These are phyloP conservation scores for Endotrypanum monterogeii DNA, from an alignment of 208 protist genomes.

Conservation along the genomic window DNA sequence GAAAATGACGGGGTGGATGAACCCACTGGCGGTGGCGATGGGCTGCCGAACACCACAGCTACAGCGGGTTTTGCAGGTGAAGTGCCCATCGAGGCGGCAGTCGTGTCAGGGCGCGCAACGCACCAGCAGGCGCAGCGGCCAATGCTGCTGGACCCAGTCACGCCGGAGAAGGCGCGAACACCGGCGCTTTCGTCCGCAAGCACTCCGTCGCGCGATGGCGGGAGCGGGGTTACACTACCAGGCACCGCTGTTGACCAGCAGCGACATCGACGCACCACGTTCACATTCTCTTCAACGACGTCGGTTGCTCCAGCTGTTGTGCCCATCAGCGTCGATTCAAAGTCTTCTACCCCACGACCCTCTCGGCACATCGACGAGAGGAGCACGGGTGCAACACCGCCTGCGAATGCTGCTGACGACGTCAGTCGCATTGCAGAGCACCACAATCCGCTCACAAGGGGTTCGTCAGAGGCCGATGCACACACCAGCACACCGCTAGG, in stretches of 20 bases:
- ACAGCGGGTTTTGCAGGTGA: background rate
- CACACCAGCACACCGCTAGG: background rate
- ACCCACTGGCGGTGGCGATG: constrained; percentile 4
- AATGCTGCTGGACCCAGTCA: constrained; percentile 25
- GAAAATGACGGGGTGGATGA: constrained; percentile 23
- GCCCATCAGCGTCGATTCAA: background rate
- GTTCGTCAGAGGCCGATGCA: constrained; percentile 19
- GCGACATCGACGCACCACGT: constrained; percentile 38
- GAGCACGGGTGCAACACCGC: background rate
- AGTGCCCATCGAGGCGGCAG: background rate
- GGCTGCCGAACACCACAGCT: background rate
- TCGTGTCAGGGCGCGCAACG: constrained; percentile 2
- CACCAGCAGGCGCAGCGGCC: constrained; percentile 20
- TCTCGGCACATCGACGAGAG: constrained; percentile 7
- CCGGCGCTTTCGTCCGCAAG: constrained; percentile 6
- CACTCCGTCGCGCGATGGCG: constrained; percentile 15
- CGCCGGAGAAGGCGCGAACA: constrained; percentile 42
- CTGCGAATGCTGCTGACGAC: background rate
- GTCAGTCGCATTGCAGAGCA: constrained; percentile 1
- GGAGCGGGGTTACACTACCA: background rate
- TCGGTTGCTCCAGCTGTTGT: constrained; percentile 1
- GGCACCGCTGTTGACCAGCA: background rate
- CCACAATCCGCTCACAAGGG: constrained; percentile 35
- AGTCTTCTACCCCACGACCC: background rate
- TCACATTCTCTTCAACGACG: constrained; percentile 23